Base-by-base conservation (phyloP, 1,284 basidiomycete species). In the Boletus mariae region DNA sequence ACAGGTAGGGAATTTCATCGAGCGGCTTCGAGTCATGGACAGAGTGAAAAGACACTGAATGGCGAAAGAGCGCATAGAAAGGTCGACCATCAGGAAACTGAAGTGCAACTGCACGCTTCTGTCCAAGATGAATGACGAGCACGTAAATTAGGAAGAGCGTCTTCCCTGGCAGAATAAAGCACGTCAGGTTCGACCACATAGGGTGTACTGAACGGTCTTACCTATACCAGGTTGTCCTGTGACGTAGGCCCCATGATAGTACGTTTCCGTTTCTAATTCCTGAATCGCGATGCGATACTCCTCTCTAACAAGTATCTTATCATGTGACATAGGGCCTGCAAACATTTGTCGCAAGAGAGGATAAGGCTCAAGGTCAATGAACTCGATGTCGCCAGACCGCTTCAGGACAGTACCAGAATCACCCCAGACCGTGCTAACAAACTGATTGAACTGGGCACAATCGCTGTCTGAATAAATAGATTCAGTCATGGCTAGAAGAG, bases 181-280 rank as follows among this genome's bases (percentile, higher is more conserved):
- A n/a, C 23, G 9, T 15, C 26, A 23, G 5, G n/a, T 20, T n/a
- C 12, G 1, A 25, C n/a, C 7, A 10, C 12, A 25, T 23, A 25
- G 4, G 4, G 11, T 40, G 20, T 20, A 41, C 20, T 23, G 5
- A 25, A 35, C 5, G 13, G 13, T 37, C 53, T 32, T 23, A 56
- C 53, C 53, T 2, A 56, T 55, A 6, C 47, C 54, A 26, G 47
- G 44, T 5, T 55, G 52, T 11, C 54, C 54, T 26, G 37, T 48
- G 31, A 55, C 31, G 9, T 41, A 55, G 3, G 38, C 41, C 4
- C 45, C 34, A 5, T 0, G 0, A 2, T 4, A 0, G 20, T 55
- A 55, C 5, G 0, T 3, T 1, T 35, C 1, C 17, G 37, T 41
- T 29, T 55, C 25, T 11, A 49, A 35, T 34, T 8, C 31, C 4